Base-by-base conservation (phyloP, 2,329 filamentous ascomycete genomes). In the Nigrograna mackinnonii region DNA sequence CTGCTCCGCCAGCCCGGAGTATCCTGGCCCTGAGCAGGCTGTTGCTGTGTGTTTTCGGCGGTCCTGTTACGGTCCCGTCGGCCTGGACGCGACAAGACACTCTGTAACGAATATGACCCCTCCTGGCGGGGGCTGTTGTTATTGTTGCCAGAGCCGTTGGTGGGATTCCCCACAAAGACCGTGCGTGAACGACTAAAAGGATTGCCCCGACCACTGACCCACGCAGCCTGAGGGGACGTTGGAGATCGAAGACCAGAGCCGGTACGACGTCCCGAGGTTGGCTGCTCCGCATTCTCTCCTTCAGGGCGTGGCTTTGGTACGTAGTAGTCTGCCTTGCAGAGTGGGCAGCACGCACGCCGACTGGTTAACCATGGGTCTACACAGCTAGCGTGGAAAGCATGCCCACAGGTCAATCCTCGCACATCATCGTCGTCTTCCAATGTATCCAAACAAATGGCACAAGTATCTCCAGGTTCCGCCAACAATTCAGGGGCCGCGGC, bases 311-410 rank as follows among this genome's bases (percentile, higher is more conserved):
- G 89, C 71, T 97, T 97, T 0, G 94, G 92, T 3, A 90, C 86
- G 68, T 95, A 97, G 69, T 97, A 99, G 64, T 99, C 94, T 30
- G 92, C 89, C 73, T 99, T 99, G 78, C 94, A 99, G 5, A 99
- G 84, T 5, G 94, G 94, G 67, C 94, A 99, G 75, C 92, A 97
- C 19, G 94, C 94, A 53, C 92, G 86, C 50, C 94, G 84, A 62
- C 88, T 91, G 7, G 94, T 99, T 50, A 99, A 75, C 94, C 94
- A 99, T 9, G 94, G 94, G 58, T 99, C 94, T 36, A 99, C 83
- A 64, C 94, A 99, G 28, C 87, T 89, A 37, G 91, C 91, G 67
- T 99, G 94, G 80, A 97, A 99, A 40, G 92, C 91, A 69, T 99
- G 94, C n/a, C 94, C 94, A 62, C 94, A 99, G 4, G 89, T 91